phyloP scores from a whole-genome alignment of 768 basidiomycete genomes.

The Tulasnella sp. region DNA sequence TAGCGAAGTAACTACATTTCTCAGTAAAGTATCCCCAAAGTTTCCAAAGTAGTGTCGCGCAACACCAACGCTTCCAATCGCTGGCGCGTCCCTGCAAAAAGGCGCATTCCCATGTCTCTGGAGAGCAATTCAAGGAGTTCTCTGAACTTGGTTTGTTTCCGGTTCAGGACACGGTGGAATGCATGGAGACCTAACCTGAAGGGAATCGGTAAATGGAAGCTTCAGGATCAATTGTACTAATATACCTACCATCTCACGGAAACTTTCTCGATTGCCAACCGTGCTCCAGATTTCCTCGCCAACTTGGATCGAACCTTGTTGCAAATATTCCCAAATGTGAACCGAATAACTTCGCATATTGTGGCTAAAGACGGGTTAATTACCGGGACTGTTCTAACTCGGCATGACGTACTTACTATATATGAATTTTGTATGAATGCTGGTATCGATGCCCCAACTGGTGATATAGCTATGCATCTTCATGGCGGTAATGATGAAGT shows the following conservation, averaged over 20 bases:
- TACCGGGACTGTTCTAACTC: background rate
- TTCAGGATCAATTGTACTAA: background rate
- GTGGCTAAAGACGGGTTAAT: conserved; percentile 33
- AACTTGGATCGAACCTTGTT: conserved; percentile 34
- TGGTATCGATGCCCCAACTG: conserved; percentile 19
- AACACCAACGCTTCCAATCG: too few species aligned
- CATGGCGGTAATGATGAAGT: conserved; percentile 66
- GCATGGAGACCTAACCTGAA: conserved; percentile 71
- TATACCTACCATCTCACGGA: conserved; percentile 47
- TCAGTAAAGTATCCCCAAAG: too few species aligned
- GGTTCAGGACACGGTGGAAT: conserved; percentile 51
- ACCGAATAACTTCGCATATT: conserved; percentile 47
- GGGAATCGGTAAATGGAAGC: background rate
- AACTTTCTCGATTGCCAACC: conserved; percentile 36
- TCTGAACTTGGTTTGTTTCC: conserved; percentile 31
- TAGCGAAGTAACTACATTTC: too few species aligned
- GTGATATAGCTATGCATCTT: conserved; percentile 77
- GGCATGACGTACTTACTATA: conserved; percentile 32
- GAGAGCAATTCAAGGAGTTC: conserved; percentile 4
- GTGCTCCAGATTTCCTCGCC: conserved; percentile 29
- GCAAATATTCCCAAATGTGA: conserved; percentile 40
- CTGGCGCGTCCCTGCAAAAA: too few species aligned
- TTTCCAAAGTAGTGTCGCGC: too few species aligned
- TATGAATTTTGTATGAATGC: conserved; percentile 34
- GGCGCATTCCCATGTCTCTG: background rate